These are phyloP conservation scores for Dothistroma septosporum DNA, from an alignment of 2,329 filamentous ascomycete genomes.

Conservation along the genomic window DNA sequence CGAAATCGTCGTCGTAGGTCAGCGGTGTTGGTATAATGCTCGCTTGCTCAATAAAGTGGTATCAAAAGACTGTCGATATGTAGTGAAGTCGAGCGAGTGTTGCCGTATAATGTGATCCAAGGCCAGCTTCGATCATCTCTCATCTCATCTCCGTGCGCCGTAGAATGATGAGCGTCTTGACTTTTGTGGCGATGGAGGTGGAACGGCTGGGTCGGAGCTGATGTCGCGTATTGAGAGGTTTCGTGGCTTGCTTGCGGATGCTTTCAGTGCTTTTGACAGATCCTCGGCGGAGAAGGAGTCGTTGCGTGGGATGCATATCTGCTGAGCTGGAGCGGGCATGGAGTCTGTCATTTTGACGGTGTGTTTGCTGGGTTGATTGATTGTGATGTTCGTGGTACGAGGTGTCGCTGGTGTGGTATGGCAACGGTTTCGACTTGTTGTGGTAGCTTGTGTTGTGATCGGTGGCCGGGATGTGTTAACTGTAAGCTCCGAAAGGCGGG, in stretches of 20 bases:
- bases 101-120: constrained; percentile 9
- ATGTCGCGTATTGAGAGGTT: constrained; percentile 31
- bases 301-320: constrained; percentile 31
- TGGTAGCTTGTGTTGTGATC: background rate
- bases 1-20: background rate
- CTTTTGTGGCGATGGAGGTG: constrained; percentile 31
- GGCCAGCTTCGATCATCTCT: constrained; percentile 18
- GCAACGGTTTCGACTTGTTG: background rate
- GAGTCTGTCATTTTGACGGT: constrained; percentile 31
- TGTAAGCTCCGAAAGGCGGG: background rate
- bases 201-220: constrained; percentile 28
- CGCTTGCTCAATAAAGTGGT: constrained; percentile 5
- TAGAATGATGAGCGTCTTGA: constrained; percentile 29
- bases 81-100: background rate
- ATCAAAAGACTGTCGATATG: background rate
- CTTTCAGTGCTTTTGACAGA: constrained; percentile 34
- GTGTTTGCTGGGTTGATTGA: constrained; percentile 8
- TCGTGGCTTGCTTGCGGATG: constrained; percentile 31
- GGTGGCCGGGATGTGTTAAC: background rate
- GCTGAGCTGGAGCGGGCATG: constrained; percentile 29
- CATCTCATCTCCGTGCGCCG: constrained; percentile 17
- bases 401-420: background rate
- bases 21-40: background rate
- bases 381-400: background rate
- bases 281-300: constrained; percentile 36